Base-by-base conservation (phyloP, 176 grass and related monocot species). In the Puya raimondii region DNA sequence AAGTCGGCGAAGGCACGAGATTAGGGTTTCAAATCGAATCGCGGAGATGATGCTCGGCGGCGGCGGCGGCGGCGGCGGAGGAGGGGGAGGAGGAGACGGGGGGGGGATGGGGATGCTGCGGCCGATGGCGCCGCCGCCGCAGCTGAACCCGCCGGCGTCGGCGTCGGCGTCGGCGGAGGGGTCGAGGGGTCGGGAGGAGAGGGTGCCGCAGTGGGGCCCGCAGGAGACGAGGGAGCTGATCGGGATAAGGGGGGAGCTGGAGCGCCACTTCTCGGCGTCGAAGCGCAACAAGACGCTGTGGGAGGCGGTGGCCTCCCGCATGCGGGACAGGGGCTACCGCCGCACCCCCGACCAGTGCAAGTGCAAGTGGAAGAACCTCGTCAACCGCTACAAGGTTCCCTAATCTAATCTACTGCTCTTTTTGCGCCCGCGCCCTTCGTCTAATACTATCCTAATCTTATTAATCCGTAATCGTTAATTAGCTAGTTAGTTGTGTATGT, bases 281-380 rank as follows among this genome's bases (percentile, higher is more conserved):
- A 79, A 80, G 23, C 85, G 83, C 71, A 90, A 82, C 75, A 99
- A 88, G 77, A 85, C 80, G 64, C 74, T 93, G 22, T 99, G 89
- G 94, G 87, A 99, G 63, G 84, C 75, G 50, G 80, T 99, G 67
- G 80, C 94, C 0, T 47, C 72, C 12, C 17, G 72, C 49, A 82
- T 99, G 71, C 78, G 82, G 63, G 75, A 77, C 63, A 72, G 74
- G 26, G 89, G 94, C 3, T 93, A 87, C 75, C 80, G 75, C 22
- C 81, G 94, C 53, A 90, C 87, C 48, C 72, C 89, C 48, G 89
- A 99, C 23, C 94, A 96, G 84, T 96, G 92, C 81, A 91, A 92
- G 86, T 96, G 88, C 92, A 96, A 96, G 68, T 96, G 92, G 92
- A 96, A 96, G 81, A 92, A 96, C 76, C 92, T 96, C 68, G 76